Conservation (phyloP, 2,329 filamentous ascomycete species). For the Trichocomaceae sp. region DNA sequence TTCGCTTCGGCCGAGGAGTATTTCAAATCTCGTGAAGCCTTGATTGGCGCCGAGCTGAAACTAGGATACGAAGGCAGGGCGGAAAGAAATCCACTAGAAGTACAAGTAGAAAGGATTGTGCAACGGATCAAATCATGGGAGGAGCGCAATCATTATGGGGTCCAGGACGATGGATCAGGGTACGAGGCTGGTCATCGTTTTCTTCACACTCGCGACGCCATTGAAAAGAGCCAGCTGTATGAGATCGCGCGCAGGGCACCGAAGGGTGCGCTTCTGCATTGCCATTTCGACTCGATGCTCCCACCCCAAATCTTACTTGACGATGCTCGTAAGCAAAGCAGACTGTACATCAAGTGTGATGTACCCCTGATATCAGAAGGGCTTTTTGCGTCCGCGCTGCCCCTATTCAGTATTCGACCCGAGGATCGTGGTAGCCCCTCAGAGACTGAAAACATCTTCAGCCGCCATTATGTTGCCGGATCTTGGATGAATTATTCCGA, state of each 20-base stretch:
- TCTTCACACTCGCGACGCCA: background rate
- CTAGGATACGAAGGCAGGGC: background rate
- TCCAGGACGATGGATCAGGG: background rate
- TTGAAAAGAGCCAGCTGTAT: background rate
- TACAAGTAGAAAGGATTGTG: background rate
- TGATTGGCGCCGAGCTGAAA: background rate
- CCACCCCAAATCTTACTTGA: background rate
- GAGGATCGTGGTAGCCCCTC: background rate
- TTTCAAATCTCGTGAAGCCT: background rate
- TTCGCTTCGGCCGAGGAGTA: background rate
- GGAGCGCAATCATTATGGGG: background rate
- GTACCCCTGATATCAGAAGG: background rate
- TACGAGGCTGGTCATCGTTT: background rate
- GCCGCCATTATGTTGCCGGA: background rate
- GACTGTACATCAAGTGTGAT: background rate
- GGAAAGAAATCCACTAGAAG: background rate
- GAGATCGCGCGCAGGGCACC: background rate
- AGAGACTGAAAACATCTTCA: background rate
- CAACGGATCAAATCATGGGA: background rate
- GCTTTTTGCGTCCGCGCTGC: background rate
- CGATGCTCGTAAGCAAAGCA: background rate
- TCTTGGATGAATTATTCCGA: background rate
- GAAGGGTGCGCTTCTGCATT: background rate
- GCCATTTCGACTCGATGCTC: background rate
- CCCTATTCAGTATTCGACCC: background rate